Evolutionary conservation across 2,329 filamentous ascomycete species (phyloP).

Genomic region (Clonostachys chloroleuca): DNA sequence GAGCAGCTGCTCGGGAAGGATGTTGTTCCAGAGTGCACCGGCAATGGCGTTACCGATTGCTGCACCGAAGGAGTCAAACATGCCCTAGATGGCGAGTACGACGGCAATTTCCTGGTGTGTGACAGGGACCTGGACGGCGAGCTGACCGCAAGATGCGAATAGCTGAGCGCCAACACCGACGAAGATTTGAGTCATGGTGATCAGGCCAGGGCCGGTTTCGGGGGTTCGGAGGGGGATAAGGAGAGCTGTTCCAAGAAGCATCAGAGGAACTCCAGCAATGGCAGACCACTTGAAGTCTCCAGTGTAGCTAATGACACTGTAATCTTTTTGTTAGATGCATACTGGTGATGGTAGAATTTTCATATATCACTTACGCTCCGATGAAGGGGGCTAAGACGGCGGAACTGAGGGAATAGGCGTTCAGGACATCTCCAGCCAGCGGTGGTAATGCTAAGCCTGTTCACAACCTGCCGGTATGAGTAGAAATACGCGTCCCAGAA

Average conservation of each 20-base stretch:
- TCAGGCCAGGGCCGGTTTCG: slow-evolving; percentile 27
- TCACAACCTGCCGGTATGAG: slow-evolving; percentile 44
- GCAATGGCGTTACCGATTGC: slow-evolving; percentile 52
- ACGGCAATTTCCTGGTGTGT: slow-evolving; percentile 50
- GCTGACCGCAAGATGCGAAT: slow-evolving; percentile 35
- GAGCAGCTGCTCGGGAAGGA: slow-evolving; percentile 33
- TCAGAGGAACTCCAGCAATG: slow-evolving; percentile 25
- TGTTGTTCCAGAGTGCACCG: slow-evolving; percentile 55
- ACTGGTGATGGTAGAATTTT: neutral
- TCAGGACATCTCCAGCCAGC: slow-evolving; percentile 34
- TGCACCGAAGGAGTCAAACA: slow-evolving; percentile 52
- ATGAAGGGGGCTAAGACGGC: slow-evolving; percentile 32
- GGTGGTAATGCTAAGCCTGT: slow-evolving; percentile 26
- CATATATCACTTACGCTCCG: slow-evolving; percentile 8
- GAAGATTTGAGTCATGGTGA: slow-evolving; percentile 49
- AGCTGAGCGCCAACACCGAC: slow-evolving; percentile 36
- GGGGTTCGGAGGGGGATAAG: slow-evolving; percentile 31
- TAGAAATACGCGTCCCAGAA: slow-evolving; percentile 44
- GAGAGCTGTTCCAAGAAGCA: slow-evolving; percentile 30
- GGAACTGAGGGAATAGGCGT: slow-evolving; percentile 39
- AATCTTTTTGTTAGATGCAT: neutral
- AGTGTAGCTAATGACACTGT: slow-evolving; percentile 31
- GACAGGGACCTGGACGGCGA: slow-evolving; percentile 49
- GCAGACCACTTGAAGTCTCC: slow-evolving; percentile 34
- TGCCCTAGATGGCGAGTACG: slow-evolving; percentile 48